Evolutionary conservation across 306 rosid species (phyloP).

Genomic region (Pterocarpus santalinus): DNA sequence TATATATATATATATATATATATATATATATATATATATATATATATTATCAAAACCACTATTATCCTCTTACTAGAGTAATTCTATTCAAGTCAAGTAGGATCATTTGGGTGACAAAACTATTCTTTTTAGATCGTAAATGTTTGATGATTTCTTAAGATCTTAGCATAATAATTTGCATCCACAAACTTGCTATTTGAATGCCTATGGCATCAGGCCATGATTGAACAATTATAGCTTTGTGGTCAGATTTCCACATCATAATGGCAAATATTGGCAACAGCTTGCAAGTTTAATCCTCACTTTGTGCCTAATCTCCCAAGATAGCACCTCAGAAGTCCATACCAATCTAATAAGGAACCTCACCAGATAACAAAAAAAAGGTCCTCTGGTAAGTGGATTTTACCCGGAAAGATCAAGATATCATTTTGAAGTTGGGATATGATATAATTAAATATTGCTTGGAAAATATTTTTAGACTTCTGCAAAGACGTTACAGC

Average conservation of each 20-base stretch:
- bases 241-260: too few relatives aligned
- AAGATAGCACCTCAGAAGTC: background rate
- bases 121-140: too few relatives aligned
- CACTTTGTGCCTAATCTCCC: too few relatives aligned
- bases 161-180: background rate
- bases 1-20: too few relatives aligned
- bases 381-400: background rate
- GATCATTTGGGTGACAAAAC: too few relatives aligned
- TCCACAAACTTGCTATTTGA: background rate
- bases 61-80: too few relatives aligned
- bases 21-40: too few relatives aligned
- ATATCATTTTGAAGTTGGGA: background rate
- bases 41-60: too few relatives aligned
- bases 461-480: background rate
- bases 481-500: slow-evolving; percentile 41
- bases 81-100: too few relatives aligned
- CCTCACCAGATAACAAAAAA: background rate
- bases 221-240: background rate
- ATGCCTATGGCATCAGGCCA: background rate
- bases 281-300: too few relatives aligned
- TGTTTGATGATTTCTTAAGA: background rate
- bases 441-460: slow-evolving; percentile 8
- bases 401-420: background rate
- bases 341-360: background rate
- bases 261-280: too few relatives aligned